These are phyloP conservation scores for Naganishia cerealis DNA, from an alignment of 1,284 basidiomycete genomes.

Conservation along the genomic window DNA sequence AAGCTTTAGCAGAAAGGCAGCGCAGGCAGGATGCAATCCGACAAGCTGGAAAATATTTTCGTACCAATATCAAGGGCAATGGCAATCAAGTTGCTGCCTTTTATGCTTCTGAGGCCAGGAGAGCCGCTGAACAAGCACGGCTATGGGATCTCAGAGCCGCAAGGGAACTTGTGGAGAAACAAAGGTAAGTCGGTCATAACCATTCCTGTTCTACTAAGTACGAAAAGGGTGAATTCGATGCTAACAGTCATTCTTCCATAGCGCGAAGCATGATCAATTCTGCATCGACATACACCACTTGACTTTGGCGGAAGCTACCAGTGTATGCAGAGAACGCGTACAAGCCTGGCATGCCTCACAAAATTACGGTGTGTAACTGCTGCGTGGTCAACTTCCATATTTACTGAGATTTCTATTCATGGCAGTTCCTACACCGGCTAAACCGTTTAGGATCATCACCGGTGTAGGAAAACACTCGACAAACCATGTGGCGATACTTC, in stretches of 20 bases:
- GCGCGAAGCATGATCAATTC: slow-evolving; percentile 25
- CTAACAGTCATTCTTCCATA: background rate
- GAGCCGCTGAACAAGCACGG: slow-evolving; percentile 40
- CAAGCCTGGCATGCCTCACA: slow-evolving; percentile 39
- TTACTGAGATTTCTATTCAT: background rate
- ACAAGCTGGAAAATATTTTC: slow-evolving; percentile 44
- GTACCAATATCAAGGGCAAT: slow-evolving; percentile 33
- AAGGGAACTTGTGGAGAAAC: slow-evolving; percentile 43
- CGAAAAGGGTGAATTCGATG: background rate
- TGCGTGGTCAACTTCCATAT: background rate
- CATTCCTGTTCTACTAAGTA: background rate
- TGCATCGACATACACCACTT: slow-evolving; percentile 49
- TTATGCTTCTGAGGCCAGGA: slow-evolving; percentile 48
- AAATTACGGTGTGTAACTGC: slow-evolving; percentile 29
- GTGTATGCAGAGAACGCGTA: slow-evolving; percentile 42
- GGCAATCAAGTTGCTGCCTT: slow-evolving; percentile 44
- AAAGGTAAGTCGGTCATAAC: slow-evolving; percentile 34
- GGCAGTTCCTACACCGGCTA: slow-evolving; percentile 26
- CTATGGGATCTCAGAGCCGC: slow-evolving; percentile 49
- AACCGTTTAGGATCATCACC: slow-evolving; percentile 42
- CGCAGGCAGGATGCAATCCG: slow-evolving; percentile 45
- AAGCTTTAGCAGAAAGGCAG: slow-evolving; percentile 40
- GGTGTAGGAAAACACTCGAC: slow-evolving; percentile 51
- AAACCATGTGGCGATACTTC: slow-evolving; percentile 46
- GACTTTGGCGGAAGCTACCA: slow-evolving; percentile 45